Conservation (phyloP, 257 asterid genomes). For the Capsicum baccatum region DNA sequence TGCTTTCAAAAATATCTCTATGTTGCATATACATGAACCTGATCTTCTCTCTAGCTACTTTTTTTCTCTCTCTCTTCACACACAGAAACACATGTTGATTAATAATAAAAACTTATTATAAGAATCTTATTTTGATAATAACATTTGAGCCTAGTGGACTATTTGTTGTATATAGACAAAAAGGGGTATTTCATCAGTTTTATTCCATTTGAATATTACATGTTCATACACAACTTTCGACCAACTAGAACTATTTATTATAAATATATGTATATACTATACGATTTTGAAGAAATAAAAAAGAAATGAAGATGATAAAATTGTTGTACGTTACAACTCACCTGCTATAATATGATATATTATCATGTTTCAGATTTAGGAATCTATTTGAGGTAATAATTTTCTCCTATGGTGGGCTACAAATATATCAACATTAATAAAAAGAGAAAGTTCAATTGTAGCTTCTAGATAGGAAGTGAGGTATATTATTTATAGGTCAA, state of each 20-base stretch:
- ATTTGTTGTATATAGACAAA: conserved; percentile 27
- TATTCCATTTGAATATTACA: conserved; percentile 25
- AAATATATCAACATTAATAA: not conserved
- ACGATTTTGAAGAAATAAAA: not conserved
- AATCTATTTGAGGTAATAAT: conserved; percentile 20
- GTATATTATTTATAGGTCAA: not conserved
- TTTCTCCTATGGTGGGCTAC: conserved; percentile 19
- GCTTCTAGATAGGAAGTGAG: not conserved
- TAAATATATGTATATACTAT: not conserved
- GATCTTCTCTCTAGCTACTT: not conserved
- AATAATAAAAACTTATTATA: not conserved
- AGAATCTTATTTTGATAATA: conserved; percentile 14
- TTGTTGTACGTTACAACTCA: conserved; percentile 4
- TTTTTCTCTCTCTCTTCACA: conserved; percentile 11
- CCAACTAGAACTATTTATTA: conserved; percentile 20
- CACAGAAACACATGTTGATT: conserved; percentile 14
- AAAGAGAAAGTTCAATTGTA: not conserved
- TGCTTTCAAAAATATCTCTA: conserved; percentile 25
- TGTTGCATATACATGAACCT: conserved; percentile 26
- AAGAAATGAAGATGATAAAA: not conserved
- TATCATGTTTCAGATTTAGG: conserved; percentile 5
- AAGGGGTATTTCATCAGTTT: conserved; percentile 18
- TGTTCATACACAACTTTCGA: conserved; percentile 32
- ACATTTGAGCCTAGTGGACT: conserved; percentile 14
- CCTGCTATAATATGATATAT: conserved; percentile 9